Evolutionary conservation across 441 rosid species (phyloP), one percentile per base, ranked within the genome.

Genomic region (Mallotus japonicus): DNA sequence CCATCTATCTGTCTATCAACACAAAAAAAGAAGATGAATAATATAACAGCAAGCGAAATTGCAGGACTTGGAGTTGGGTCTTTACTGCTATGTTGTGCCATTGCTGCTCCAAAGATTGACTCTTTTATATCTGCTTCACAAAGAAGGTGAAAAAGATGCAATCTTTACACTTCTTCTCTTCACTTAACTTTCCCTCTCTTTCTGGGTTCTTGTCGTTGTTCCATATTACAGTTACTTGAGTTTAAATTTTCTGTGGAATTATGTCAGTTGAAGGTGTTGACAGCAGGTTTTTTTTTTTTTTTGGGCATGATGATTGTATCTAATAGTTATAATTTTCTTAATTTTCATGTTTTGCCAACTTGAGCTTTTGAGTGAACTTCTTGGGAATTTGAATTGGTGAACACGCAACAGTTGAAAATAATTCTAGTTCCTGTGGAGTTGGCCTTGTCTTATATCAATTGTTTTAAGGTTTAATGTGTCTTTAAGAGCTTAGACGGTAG

Each of bases 41-140:
- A 80, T 75, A 81, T 93, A 78, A 91, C 98, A 58, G 88, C 91
- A 57, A 92, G 90, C 57, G 97, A 92, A 83, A 28, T 89, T 0
- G 97, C 97, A 15, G 97, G 74, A 19, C 74, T 71, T 14, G 74
- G 74, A 2, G 67, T 71, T 17, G 74, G 74, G 40, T 14, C 59
- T 49, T 71, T 61, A 19, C 66, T 92, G 71, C 77, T 88, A 1
- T 82, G 89, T 71, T 90, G 89, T 73, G 82, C 95, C 65, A 77
- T 89, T 62, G 89, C 88, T 77, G 96, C 96, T 34, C 95, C 97
- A 0, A 90, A 81, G 65, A 79, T 90, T 32, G 97, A 92, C 61
- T 82, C 95, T 78, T 85, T 92, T 79, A 88, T 92, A 44, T 88
- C 97, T 76, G 73, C 91, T 82, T 86, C 95, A 54, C 97, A 90